These are phyloP conservation scores for Cyberlindnera xishuangbannaensis DNA, from an alignment of 805 yeast genomes.

Conservation along the genomic window DNA sequence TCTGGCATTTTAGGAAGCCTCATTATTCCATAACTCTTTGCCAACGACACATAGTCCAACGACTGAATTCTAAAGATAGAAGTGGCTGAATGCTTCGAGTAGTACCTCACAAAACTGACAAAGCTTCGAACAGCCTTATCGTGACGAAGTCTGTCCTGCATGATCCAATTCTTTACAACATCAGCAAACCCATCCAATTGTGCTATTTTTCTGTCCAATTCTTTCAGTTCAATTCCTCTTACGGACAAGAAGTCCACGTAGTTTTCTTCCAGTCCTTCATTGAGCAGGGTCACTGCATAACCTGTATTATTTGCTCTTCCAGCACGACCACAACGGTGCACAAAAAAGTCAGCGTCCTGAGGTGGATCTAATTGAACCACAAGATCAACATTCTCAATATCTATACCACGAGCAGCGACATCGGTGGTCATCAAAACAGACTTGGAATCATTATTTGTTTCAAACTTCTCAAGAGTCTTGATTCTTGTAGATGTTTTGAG, in stretches of 20 bases:
- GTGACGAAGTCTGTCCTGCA: constrained; percentile 72
- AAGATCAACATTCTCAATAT: constrained; percentile 89
- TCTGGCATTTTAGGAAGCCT: constrained; percentile 97
- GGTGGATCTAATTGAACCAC: constrained; percentile 97
- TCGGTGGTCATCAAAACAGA: constrained; percentile 84
- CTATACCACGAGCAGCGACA: constrained; percentile 97
- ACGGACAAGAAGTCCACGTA: constrained; percentile 77
- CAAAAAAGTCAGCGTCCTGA: constrained; percentile 81
- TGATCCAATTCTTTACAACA: constrained; percentile 43
- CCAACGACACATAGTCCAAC: constrained; percentile 68
- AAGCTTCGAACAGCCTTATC: constrained; percentile 76
- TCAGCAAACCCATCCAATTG: constrained; percentile 15
- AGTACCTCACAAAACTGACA: constrained; percentile 78
- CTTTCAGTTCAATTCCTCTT: constrained; percentile 49
- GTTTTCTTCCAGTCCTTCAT: constrained; percentile 72
- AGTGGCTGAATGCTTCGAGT: constrained; percentile 80
- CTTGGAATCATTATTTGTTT: constrained; percentile 29
- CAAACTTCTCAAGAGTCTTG: constrained; percentile 61
- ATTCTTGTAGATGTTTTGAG: constrained; percentile 73
- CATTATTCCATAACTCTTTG: constrained; percentile 70
- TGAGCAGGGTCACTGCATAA: constrained; percentile 67
- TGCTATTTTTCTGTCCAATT: constrained; percentile 25
- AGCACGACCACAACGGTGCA: constrained; percentile 93
- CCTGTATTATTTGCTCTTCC: constrained; percentile 90
- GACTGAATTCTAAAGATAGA: constrained; percentile 77